Percentiles rank a stretch among this genome's conserved stretches.
These are phyloP conservation scores for Gnetum montanum DNA, from an alignment of 75 land plant genomes.

Conservation along the genomic window DNA sequence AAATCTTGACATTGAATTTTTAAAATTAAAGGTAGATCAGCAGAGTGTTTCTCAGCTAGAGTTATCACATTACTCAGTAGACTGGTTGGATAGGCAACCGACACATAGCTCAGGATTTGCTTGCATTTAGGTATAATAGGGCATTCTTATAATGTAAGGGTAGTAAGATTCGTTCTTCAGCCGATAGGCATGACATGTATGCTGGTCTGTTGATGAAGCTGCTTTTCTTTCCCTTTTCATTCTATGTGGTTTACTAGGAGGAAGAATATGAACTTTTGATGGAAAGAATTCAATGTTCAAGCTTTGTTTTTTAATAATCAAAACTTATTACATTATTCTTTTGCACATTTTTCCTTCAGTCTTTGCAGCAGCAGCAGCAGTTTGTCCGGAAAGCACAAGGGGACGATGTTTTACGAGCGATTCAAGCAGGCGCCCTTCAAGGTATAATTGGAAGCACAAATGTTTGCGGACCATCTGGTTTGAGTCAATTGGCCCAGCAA, in stretches of 20 bases:
- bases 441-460: constrained; percentile 24
- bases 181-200: background rate
- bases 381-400: constrained; percentile 31
- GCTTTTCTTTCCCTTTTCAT: background rate
- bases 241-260: background rate
- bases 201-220: background rate
- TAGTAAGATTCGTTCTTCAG: background rate
- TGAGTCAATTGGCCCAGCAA: constrained; percentile 27
- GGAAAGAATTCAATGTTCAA: background rate
- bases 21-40: no score
- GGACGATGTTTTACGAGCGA: constrained; percentile 29
- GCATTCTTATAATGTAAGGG: no score
- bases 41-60: no score
- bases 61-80: no score
- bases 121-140: no score
- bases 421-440: constrained; percentile 39
- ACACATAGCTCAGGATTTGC: no score
- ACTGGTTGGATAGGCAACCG: no score
- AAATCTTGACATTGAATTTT: no score
- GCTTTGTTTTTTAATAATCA: background rate
- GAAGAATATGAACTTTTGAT: background rate
- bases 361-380: constrained; percentile 29
- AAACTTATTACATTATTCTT: background rate
- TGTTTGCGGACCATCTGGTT: constrained; percentile 20
- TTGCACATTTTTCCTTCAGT: constrained; percentile 11